These are phyloP conservation scores for Corymbia calophylla DNA, from an alignment of 441 rosid genomes.

Conservation along the genomic window DNA sequence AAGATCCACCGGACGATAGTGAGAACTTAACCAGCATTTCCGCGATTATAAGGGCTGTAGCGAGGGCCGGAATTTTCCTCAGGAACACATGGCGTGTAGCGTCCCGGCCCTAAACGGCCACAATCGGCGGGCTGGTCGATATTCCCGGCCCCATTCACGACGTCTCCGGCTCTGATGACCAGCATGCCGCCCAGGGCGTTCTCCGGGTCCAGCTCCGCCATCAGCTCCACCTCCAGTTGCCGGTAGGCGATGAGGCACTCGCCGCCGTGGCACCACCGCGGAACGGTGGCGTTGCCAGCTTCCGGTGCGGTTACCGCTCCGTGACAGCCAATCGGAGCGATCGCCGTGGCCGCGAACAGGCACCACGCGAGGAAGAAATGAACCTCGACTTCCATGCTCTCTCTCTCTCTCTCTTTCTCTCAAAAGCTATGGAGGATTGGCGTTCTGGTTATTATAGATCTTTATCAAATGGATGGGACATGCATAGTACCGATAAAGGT, in stretches of 20 bases:
- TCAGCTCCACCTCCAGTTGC: background rate
- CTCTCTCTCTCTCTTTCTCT: background rate
- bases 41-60: background rate
- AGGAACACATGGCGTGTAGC: background rate
- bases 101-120: background rate
- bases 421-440: background rate
- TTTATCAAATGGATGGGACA: background rate
- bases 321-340: background rate
- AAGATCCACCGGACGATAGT: background rate
- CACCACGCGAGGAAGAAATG: background rate
- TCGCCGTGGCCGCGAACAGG: background rate
- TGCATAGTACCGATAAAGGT: background rate
- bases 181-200: background rate
- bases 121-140: rapidly evolving
- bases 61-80: rapidly evolving
- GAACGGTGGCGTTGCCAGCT: background rate
- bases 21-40: background rate
- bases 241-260: background rate
- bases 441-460: background rate
- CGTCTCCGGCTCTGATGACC: rapidly evolving
- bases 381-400: background rate
- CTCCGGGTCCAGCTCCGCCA: background rate
- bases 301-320: background rate
- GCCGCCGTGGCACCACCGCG: background rate
- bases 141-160: rapidly evolving